Percentiles rank a stretch among this genome's conserved stretches.
These are phyloP conservation scores for Fagus crenata DNA, from an alignment of 306 rosid species.

Conservation along the genomic window DNA sequence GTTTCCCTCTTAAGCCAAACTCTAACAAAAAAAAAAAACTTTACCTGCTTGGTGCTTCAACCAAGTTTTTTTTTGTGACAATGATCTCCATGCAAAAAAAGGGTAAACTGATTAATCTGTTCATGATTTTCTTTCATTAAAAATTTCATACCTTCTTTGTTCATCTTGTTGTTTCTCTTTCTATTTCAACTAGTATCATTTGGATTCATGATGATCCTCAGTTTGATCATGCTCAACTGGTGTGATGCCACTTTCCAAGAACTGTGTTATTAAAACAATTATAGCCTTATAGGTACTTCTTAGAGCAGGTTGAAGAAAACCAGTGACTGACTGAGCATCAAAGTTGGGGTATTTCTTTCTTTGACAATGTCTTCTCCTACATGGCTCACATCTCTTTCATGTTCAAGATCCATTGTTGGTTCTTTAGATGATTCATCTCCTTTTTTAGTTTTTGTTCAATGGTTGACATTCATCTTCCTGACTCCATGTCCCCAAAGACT, in stretches of 20 bases:
- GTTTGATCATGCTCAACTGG: too few species aligned
- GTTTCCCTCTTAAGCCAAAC: too few species aligned
- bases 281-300: background rate
- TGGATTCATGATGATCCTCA: background rate
- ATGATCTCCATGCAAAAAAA: too few species aligned
- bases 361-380: constrained; percentile 38
- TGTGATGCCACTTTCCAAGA: too few species aligned
- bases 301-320: background rate
- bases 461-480: constrained; percentile 38
- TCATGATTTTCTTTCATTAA: too few species aligned
- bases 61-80: too few species aligned
- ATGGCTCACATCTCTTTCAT: constrained; percentile 35
- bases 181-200: background rate
- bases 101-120: too few species aligned
- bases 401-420: constrained; percentile 24
- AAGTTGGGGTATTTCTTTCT: background rate
- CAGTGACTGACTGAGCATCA: background rate
- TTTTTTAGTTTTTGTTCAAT: constrained; percentile 13
- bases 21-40: too few species aligned
- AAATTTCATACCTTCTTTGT: too few species aligned
- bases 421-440: constrained; percentile 27
- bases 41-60: too few species aligned
- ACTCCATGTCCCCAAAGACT: constrained; percentile 46
- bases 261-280: too few species aligned
- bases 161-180: background rate